Base-by-base conservation (phyloP, 2,329 filamentous ascomycete species). In the Coleophoma crateriformis region DNA sequence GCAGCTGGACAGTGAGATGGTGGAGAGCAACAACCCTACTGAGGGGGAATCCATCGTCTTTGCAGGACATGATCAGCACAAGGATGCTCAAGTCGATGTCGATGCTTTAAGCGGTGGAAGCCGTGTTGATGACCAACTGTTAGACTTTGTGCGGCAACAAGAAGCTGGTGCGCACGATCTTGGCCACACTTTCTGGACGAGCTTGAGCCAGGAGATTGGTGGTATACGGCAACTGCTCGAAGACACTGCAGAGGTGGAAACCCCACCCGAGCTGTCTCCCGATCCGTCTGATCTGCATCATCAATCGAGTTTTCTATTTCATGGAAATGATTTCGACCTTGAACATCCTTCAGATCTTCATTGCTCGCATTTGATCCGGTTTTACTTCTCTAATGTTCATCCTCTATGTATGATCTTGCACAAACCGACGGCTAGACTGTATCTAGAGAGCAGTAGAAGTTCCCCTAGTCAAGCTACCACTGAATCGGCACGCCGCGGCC, bases 351-450 rank as follows among this genome's bases (percentile, higher is more conserved):
- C 41, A n/a, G 41, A 32, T 8, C 10, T 27, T 32, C 41, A 44
- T 15, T 15, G 41, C 12, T n/a, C 22, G 4, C 6, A 13, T 7
- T 32, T 44, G 32, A 15, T 44, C 8, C 10, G 32, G 8, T n/a
- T 33, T 11, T 51, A 42, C 45, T 42, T 48, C 27, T 42, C 42
- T 3, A 49, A 49, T 42, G 42, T 51, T 33, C 27, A 51, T 41
- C 40, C 46, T 33, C 11, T 51, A 38, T 42, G 39, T 20, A 51
- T 37, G 45, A 48, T 51, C 20, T 39, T 51, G 33, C 50, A 51
- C 42, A 38, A 20, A 38, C 50, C 50, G 17, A 37, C 50, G 5
- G 33, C 32, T 35, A 14, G 19, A 17, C 7, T 12, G 2, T 22
- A 33, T 5, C n/a, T 32, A 6, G 10, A 27, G 41, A 44, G 12